These are phyloP conservation scores for Malbranchea cinnamomea DNA, from an alignment of 2,329 filamentous ascomycete genomes.

Conservation along the genomic window DNA sequence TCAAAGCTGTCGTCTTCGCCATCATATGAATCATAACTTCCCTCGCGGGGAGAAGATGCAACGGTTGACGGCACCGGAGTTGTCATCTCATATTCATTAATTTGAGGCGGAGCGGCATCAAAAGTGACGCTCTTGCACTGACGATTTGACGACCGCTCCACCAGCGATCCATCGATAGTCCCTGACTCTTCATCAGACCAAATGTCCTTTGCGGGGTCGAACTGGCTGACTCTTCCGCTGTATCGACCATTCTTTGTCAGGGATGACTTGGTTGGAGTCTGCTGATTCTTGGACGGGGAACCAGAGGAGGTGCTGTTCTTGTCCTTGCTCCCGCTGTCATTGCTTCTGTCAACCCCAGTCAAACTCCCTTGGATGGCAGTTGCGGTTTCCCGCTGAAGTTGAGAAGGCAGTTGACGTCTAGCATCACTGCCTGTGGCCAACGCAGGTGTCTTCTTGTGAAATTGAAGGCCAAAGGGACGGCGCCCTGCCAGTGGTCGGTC, in stretches of 20 bases:
- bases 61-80: conserved; percentile 92
- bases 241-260: conserved; percentile 51
- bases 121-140: conserved; percentile 97
- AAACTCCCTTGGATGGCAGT: conserved; percentile 10
- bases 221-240: conserved; percentile 43
- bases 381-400: conserved; percentile 9
- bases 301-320: conserved; percentile 23
- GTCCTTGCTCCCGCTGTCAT: conserved; percentile 8
- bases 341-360: not conserved
- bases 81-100: conserved; percentile 97
- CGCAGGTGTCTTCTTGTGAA: conserved; percentile 57
- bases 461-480: conserved; percentile 39
- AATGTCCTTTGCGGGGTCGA: conserved; percentile 52
- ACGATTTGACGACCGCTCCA: conserved; percentile 54
- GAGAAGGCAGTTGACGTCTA: conserved; percentile 10
- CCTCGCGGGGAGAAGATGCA: conserved; percentile 77
- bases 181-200: conserved; percentile 54
- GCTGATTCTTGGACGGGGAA: conserved; percentile 52
- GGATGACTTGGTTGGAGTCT: conserved; percentile 80
- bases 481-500: conserved; percentile 64
- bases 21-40: conserved; percentile 72
- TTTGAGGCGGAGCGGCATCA: conserved; percentile 77
- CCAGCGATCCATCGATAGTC: conserved; percentile 43
- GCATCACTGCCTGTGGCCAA: conserved; percentile 22
- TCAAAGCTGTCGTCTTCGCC: conserved; percentile 53